Percentiles rank a stretch among this genome's conserved stretches.
These are phyloP conservation scores for Coemansia reversa DNA, from an alignment of 192 early-diverging fungal genomes.

Conservation along the genomic window DNA sequence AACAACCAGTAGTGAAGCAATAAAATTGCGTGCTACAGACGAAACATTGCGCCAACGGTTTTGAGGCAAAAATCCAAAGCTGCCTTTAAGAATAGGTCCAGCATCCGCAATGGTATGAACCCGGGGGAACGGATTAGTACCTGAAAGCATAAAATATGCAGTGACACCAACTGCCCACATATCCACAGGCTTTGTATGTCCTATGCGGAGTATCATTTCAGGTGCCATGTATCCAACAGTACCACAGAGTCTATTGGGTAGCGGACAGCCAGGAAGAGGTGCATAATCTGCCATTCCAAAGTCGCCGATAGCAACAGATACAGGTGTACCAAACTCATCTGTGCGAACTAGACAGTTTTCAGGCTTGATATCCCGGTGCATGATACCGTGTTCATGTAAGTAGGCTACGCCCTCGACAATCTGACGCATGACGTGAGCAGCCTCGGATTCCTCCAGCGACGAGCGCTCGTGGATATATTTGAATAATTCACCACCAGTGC, in stretches of 20 bases:
- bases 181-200: slow-evolving; percentile 76
- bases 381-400: slow-evolving; percentile 81
- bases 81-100: slow-evolving; percentile 60
- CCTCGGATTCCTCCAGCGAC: slow-evolving; percentile 76
- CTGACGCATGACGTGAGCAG: slow-evolving; percentile 71
- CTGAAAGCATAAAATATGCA: slow-evolving; percentile 72
- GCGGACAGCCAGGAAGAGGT: slow-evolving; percentile 58
- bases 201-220: slow-evolving; percentile 50
- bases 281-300: slow-evolving; percentile 68
- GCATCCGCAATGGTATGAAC: slow-evolving; percentile 53
- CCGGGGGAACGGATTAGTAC: slow-evolving; percentile 71
- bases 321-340: slow-evolving; percentile 35
- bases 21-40: slow-evolving; percentile 66
- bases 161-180: slow-evolving; percentile 83
- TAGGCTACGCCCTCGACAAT: slow-evolving; percentile 80
- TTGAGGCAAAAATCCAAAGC: slow-evolving; percentile 63
- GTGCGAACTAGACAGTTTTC: slow-evolving; percentile 78
- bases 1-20: slow-evolving; percentile 62
- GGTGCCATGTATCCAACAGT: slow-evolving; percentile 81
- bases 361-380: slow-evolving; percentile 79
- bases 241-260: slow-evolving; percentile 70
- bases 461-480: slow-evolving; percentile 74
- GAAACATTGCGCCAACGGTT: slow-evolving; percentile 66
- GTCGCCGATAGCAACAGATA: slow-evolving; percentile 69
- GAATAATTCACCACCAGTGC: slow-evolving; percentile 91